These are phyloP conservation scores for Podospora tetraspora DNA, from an alignment of 495 filamentous ascomycete genomes.

Conservation along the genomic window DNA sequence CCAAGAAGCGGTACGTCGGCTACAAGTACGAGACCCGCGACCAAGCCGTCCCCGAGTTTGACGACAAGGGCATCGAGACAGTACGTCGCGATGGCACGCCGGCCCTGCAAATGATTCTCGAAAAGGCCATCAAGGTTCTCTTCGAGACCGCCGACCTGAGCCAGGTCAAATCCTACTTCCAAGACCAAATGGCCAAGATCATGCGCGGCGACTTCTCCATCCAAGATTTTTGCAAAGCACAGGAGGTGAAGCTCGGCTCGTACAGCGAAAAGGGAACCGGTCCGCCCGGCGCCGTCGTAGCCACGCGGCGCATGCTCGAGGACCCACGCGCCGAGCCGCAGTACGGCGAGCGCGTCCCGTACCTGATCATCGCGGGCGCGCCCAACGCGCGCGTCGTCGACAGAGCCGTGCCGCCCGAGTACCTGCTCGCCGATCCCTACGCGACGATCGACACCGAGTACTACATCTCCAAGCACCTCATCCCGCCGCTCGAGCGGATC, in stretches of 20 bases:
- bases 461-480: conserved; percentile 92
- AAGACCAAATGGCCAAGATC: conserved; percentile 85
- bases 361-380: conserved; percentile 83
- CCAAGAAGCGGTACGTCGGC: conserved; percentile 97
- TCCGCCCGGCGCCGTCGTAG: conserved; percentile 84
- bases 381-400: conserved; percentile 83
- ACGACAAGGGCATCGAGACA: conserved; percentile 97
- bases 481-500: conserved; percentile 91
- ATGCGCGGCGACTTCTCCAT: conserved; percentile 84
- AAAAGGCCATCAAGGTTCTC: conserved; percentile 77
- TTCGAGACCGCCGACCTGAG: conserved; percentile 87
- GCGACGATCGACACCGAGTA: conserved; percentile 92
- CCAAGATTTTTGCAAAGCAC: conserved; percentile 93
- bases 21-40: conserved; percentile 86
- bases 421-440: conserved; percentile 66
- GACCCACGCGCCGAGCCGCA: conserved; percentile 87
- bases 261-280: conserved; percentile 71
- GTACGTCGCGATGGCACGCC: conserved; percentile 91
- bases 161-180: conserved; percentile 87
- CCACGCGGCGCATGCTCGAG: conserved; percentile 74
- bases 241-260: conserved; percentile 83
- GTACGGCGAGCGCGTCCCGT: conserved; percentile 91
- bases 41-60: conserved; percentile 83
- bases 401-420: conserved; percentile 82
- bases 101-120: conserved; percentile 95